Evolutionary conservation across 2,329 filamentous ascomycete species (phyloP), one percentile per base, ranked within the genome.

Genomic region (Aspergillus novofumigatus): DNA sequence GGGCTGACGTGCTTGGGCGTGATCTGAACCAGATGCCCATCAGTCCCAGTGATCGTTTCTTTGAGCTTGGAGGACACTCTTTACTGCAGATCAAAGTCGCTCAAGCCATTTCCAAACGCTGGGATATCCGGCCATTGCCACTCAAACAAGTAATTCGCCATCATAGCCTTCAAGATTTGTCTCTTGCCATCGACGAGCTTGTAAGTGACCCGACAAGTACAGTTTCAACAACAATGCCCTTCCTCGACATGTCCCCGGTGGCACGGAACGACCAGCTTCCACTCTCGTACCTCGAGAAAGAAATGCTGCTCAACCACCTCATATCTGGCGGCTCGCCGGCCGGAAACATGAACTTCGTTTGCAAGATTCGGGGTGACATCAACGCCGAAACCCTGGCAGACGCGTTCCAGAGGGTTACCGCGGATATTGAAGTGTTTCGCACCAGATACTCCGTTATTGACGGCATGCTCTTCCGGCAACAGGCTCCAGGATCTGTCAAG

Each of bases 31-130:
- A 45, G 49, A 52, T 38, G 25, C 32, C 20, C 17, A 53, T 53
- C 47, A 52, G 51, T 23, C 42, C 50, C 3, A 42, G 20, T 11
- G 45, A 50, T n/a, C 53, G 52, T n/a, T 64, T 64, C 38, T 48
- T 58, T 25, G 45, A 42, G 17, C 59, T 64, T 4, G 62, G 62
- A 9, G 62, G 61, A 1, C 53, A 64, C 49, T 64, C 62, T 1
- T 25, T 64, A 14, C 25, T 58, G 14, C 61, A 63, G 51, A 50
- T 64, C 11, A 49, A 51, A 26, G 48, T 56, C 25, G 59, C 48
- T 14, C 56, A 44, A 25, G 52, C 28, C 9, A 44, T 57, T 4
- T 26, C 20, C 35, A 49, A 32, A 3, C 9, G 28, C 20, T 57
- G 49, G 25, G 47, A 6, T 11, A n/a, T 57, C 11, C n/a, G 23